Evolutionary conservation across 805 yeast species (phyloP).

Genomic region (Candida boleticola): DNA sequence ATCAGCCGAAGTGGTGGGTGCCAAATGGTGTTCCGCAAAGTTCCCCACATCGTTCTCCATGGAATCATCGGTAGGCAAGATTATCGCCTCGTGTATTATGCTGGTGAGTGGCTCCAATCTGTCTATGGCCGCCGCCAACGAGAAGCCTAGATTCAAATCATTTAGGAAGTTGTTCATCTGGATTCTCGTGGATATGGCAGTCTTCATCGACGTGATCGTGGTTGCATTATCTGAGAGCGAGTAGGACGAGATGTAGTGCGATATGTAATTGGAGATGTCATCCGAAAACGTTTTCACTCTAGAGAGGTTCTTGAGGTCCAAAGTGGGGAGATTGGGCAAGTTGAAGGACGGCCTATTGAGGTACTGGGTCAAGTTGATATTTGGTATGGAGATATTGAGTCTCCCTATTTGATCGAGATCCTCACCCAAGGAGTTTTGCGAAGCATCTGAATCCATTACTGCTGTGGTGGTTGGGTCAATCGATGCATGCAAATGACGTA

Average conservation of each 20-base stretch:
- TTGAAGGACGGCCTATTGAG: slow-evolving; percentile 15
- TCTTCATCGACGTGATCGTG: slow-evolving; percentile 29
- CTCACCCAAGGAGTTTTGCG: slow-evolving; percentile 38
- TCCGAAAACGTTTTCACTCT: slow-evolving; percentile 24
- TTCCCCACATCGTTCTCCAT: slow-evolving; percentile 1
- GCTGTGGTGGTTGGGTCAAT: too few relatives aligned
- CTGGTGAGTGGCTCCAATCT: slow-evolving; percentile 47
- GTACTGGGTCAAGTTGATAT: slow-evolving; percentile 22
- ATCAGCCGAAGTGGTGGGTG: not conserved
- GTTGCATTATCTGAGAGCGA: slow-evolving; percentile 10
- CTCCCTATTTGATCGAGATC: slow-evolving; percentile 55
- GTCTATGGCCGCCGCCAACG: slow-evolving; percentile 51
- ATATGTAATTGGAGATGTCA: slow-evolving; percentile 29
- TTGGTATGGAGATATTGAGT: slow-evolving; percentile 31
- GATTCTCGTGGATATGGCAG: slow-evolving; percentile 39
- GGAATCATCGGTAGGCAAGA: slow-evolving; percentile 49
- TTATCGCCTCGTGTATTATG: slow-evolving; percentile 45
- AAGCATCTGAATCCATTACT: slow-evolving; percentile 22
- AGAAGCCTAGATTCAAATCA: slow-evolving; percentile 45
- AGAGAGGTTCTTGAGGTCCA: slow-evolving; percentile 19
- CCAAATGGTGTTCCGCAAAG: slow-evolving; percentile 7
- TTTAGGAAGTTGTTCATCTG: slow-evolving; percentile 40
- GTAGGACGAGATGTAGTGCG: slow-evolving; percentile 19
- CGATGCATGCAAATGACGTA: too few relatives aligned
- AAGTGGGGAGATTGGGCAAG: slow-evolving; percentile 18